These are phyloP conservation scores for Pyracantha coccinea DNA, from an alignment of 331 rosid genomes.

Conservation along the genomic window DNA sequence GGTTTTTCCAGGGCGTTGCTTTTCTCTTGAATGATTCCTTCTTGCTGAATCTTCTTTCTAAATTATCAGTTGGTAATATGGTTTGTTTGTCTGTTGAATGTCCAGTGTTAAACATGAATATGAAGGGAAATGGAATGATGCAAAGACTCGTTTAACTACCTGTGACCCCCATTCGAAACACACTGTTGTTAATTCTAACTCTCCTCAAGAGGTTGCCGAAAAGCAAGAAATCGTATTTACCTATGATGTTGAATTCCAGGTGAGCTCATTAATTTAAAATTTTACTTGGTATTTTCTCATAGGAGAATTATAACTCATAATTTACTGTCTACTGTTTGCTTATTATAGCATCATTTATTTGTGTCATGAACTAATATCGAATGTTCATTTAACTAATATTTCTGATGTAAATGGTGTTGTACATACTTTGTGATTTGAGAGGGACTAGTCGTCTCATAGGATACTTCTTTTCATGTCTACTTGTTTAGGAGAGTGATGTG, in stretches of 20 bases:
- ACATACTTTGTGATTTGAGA: not conserved
- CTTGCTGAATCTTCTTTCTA: slow-evolving; percentile 4
- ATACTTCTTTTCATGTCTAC: slow-evolving; percentile 8
- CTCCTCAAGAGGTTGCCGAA: slow-evolving; percentile 93
- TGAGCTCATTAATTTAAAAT: slow-evolving; percentile 15
- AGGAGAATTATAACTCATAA: not conserved
- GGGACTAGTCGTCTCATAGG: not conserved
- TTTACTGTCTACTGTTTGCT: not conserved
- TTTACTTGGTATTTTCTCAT: not conserved
- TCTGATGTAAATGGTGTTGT: not conserved
- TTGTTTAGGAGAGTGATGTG: slow-evolving; percentile 74
- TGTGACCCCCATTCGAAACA: slow-evolving; percentile 88
- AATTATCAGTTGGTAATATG: slow-evolving; percentile 7
- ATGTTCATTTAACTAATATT: not conserved
- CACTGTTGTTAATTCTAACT: slow-evolving; percentile 59
- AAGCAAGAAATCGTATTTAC: slow-evolving; percentile 75
- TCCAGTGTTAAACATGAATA: slow-evolving; percentile 67
- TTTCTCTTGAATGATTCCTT: not conserved
- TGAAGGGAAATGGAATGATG: slow-evolving; percentile 73
- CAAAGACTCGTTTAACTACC: slow-evolving; percentile 59
- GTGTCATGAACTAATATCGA: not conserved
- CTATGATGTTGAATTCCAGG: slow-evolving; percentile 90
- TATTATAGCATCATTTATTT: not conserved
- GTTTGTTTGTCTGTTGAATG: slow-evolving; percentile 13
- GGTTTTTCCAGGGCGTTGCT: not conserved